phyloP scores from a whole-genome alignment of 192 early-diverging fungal genomes.

The Funneliformis mosseae region DNA sequence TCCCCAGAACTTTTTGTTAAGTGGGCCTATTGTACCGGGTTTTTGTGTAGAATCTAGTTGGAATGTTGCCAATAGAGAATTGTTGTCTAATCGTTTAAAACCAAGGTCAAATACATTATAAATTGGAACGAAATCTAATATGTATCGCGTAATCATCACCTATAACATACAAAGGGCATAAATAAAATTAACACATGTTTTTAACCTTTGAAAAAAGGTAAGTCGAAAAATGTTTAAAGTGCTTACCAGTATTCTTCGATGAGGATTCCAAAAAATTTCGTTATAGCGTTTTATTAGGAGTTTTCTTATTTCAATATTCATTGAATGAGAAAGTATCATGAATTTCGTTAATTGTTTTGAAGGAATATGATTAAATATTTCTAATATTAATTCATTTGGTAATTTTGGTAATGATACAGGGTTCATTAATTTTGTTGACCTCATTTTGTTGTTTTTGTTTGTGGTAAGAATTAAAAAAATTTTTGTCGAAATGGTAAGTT shows the following conservation, averaged over 20 bases:
- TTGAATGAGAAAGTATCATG: background rate
- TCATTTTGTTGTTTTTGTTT: background rate
- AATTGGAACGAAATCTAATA: constrained; percentile 1
- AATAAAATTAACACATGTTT: background rate
- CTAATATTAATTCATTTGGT: background rate
- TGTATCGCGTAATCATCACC: background rate
- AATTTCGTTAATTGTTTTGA: constrained; percentile 2
- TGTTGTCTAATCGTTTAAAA: background rate
- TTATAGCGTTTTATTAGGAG: background rate
- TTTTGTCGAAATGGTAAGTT: too few relatives aligned
- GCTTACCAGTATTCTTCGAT: background rate
- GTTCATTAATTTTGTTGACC: background rate
- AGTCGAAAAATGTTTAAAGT: background rate
- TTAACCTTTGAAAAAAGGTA: background rate
- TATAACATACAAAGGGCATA: background rate
- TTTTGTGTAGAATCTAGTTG: background rate
- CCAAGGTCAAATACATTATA: background rate
- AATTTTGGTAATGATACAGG: background rate
- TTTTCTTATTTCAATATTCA: constrained; percentile 10
- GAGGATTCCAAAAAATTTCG: background rate
- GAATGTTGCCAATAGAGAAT: background rate
- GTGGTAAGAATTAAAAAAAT: too few relatives aligned
- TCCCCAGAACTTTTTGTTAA: background rate
- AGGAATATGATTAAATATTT: background rate
- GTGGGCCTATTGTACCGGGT: background rate